These are phyloP conservation scores for Dictyostelium intermedium DNA, from an alignment of 78 protist species.

Conservation along the genomic window DNA sequence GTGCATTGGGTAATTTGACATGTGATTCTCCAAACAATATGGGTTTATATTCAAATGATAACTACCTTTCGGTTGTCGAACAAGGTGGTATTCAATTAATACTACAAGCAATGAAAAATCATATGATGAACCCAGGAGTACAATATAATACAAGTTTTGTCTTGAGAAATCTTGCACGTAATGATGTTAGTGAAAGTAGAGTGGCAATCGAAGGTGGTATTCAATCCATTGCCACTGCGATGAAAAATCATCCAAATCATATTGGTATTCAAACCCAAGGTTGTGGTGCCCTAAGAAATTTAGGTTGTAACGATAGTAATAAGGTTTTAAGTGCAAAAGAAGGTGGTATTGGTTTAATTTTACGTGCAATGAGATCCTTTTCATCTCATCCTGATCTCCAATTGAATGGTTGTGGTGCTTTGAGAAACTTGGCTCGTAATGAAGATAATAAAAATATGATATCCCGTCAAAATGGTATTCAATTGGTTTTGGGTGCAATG, in stretches of 20 bases:
- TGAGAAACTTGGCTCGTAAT: conserved; percentile 56
- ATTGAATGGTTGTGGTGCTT: conserved; percentile 70
- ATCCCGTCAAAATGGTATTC: conserved; percentile 46
- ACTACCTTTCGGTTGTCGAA: conserved; percentile 53
- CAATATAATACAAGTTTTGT: conserved; percentile 73
- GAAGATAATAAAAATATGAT: conserved; percentile 54
- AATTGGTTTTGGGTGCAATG: conserved; percentile 58
- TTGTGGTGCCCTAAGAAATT: conserved; percentile 68
- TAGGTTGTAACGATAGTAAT: conserved; percentile 57
- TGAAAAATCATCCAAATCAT: conserved; percentile 72
- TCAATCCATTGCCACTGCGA: conserved; percentile 50
- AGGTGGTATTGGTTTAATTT: conserved; percentile 51
- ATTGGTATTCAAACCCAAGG: conserved; percentile 76
- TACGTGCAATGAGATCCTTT: conserved; percentile 30
- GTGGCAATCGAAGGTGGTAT: conserved; percentile 73
- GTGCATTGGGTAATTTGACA: conserved; percentile 59
- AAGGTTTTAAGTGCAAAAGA: conserved; percentile 37
- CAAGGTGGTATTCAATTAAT: conserved; percentile 62
- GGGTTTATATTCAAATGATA: conserved; percentile 57
- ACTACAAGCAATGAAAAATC: conserved; percentile 48
- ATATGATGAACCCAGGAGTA: conserved; percentile 51
- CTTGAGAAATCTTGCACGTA: conserved; percentile 49
- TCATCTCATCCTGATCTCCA: conserved; percentile 51
- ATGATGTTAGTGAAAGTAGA: conserved; percentile 48
- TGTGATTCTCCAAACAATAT: conserved; percentile 55